Evolutionary conservation across 2,329 filamentous ascomycete genomes (phyloP), one percentile per base, ranked within the genome.

Genomic region (Cytospora paraplurivora): DNA sequence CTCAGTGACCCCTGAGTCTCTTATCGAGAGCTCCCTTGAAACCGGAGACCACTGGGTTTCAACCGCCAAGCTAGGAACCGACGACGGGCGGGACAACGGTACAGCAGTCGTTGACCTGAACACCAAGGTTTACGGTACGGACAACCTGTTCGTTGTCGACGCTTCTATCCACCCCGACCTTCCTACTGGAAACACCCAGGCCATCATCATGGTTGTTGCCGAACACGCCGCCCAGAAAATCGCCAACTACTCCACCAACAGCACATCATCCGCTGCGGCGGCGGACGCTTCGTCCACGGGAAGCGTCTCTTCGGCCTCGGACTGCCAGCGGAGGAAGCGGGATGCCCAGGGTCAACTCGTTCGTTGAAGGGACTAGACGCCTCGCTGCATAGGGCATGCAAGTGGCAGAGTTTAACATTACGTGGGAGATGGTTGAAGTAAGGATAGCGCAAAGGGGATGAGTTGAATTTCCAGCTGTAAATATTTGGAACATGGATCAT

Each of bases 141-240:
- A 86, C 68, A 87, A 87, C 73, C 75, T 87, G 34, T 86, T 85
- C 69, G 82, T 88, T 8, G 82, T 88, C 11, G 86, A 88, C 70
- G 85, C 82, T 3, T 81, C 80, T 58, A 85, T 88, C 69, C 87
- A 88, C 76, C 86, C 87, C 0, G 86, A 86, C 64, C 81, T 87
- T 52, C 80, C 85, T 17, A 84, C 85, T 3, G 85, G 85, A 41
- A 90, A 90, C 72, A 87, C 87, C 0, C 74, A 75, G n/a, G 69
- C 75, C 7, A 77, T 77, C 67, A 77, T 79, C 51, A 75, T 79
- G 19, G 71, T 75, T 17, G 75, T 71, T 5, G 71, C 77, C 13
- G 77, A 79, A 69, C 73, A 72, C 27, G 77, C 77, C 1, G 69
- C 72, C 17, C 72, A 67, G 59, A 66, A 65, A 59, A 69, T 70